A percentile compares a stretch with the other conserved stretches of the same genome.
Conservation (phyloP, 78 protist genomes). For the Speleostelium caveatum region DNA sequence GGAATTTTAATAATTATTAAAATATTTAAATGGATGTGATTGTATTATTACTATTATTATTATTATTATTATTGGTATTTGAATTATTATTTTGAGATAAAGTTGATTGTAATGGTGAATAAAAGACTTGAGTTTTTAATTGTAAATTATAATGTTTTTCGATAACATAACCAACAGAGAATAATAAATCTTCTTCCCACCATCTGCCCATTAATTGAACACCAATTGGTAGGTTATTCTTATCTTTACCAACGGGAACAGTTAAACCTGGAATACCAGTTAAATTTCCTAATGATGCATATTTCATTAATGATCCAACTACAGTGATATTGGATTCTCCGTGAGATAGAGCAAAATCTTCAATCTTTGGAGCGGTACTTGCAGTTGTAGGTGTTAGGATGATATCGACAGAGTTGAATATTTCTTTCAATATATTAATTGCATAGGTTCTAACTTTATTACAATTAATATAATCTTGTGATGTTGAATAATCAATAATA, state of each 20-base stretch:
- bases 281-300: slow-evolving; percentile 47
- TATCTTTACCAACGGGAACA: slow-evolving; percentile 51
- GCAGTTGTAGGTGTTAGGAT: slow-evolving; percentile 70
- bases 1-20: too few species aligned
- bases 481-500: neutral
- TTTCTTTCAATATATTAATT: slow-evolving; percentile 18
- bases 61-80: too few species aligned
- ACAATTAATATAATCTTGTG: slow-evolving; percentile 43
- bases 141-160: slow-evolving; percentile 54
- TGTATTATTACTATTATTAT: too few species aligned
- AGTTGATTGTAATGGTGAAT: slow-evolving; percentile 31
- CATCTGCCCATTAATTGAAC: slow-evolving; percentile 82
- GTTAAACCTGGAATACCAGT: slow-evolving; percentile 84
- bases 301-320: slow-evolving; percentile 63
- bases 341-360: neutral
- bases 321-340: slow-evolving; percentile 45
- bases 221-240: slow-evolving; percentile 75
- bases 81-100: too few species aligned
- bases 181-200: slow-evolving; percentile 79
- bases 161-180: slow-evolving; percentile 29
- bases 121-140: slow-evolving; percentile 23
- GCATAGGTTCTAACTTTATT: slow-evolving; percentile 34
- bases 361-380: slow-evolving; percentile 40
- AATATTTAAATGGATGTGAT: too few species aligned
- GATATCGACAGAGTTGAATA: slow-evolving; percentile 40